These are phyloP conservation scores for Pestalotiopsis sp. DNA, from an alignment of 2,329 filamentous ascomycete genomes.

Conservation along the genomic window DNA sequence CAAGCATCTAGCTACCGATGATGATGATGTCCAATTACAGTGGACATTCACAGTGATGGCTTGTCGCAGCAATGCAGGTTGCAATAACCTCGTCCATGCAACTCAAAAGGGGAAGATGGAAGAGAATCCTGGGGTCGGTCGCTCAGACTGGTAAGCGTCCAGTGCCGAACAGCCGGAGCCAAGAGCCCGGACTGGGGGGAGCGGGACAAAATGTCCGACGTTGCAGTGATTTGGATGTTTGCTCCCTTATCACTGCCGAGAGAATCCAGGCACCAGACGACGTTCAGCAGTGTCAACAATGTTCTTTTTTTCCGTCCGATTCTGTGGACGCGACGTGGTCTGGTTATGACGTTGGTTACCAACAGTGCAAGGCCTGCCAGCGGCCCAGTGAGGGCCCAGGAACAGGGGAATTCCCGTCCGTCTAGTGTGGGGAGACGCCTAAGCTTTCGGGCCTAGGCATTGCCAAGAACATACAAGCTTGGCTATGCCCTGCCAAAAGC, in stretches of 20 bases:
- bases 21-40: neutral
- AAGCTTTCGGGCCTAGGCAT: neutral
- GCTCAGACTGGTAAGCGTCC: neutral
- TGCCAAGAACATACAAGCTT: constrained; percentile 1
- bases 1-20: too few species aligned
- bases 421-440: neutral
- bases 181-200: neutral
- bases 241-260: neutral
- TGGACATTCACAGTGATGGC: neutral
- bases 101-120: neutral
- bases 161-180: constrained; percentile 1
- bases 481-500: neutral
- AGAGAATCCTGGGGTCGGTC: neutral
- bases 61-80: neutral
- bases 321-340: neutral
- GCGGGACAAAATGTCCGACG: constrained; percentile 4
- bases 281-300: neutral
- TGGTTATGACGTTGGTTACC: neutral
- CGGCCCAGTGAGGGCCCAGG: neutral
- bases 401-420: neutral
- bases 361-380: neutral
- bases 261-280: neutral
- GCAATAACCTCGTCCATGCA: neutral
- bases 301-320: neutral
- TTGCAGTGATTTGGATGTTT: neutral